These are phyloP conservation scores for Amesomyces nigricolor DNA, from an alignment of 2,329 filamentous ascomycete genomes.

Conservation along the genomic window DNA sequence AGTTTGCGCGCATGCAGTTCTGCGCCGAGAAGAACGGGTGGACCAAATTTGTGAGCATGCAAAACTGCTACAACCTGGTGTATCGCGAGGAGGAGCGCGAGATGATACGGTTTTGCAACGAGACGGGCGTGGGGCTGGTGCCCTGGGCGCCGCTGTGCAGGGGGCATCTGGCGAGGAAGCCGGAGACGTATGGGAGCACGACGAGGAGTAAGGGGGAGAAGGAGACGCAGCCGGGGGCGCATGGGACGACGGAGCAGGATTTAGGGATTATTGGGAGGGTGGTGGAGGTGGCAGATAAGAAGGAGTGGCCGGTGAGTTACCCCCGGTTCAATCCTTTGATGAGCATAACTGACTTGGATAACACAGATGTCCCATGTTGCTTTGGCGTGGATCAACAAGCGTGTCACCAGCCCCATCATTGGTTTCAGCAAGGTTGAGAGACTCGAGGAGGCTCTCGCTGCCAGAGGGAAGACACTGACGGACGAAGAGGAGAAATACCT, in stretches of 20 bases:
- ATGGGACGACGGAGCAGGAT: constrained; percentile 33
- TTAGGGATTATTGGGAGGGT: constrained; percentile 29
- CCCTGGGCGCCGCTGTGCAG: constrained; percentile 38
- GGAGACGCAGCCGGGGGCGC: constrained; percentile 27
- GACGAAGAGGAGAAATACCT: constrained; percentile 56
- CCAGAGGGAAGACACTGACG: constrained; percentile 42
- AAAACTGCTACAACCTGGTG: constrained; percentile 54
- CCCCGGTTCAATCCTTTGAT: not conserved
- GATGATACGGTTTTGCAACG: constrained; percentile 40
- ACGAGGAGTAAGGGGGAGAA: constrained; percentile 31
- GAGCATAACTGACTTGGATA: constrained; percentile 24
- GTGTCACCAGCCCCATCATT: constrained; percentile 53
- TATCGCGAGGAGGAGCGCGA: constrained; percentile 58
- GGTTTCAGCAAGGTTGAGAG: constrained; percentile 54
- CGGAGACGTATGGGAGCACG: constrained; percentile 28
- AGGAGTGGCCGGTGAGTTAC: constrained; percentile 26
- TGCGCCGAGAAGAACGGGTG: constrained; percentile 52
- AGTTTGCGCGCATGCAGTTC: constrained; percentile 51
- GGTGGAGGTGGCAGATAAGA: constrained; percentile 29
- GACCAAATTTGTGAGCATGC: constrained; percentile 58
- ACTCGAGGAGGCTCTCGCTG: constrained; percentile 55
- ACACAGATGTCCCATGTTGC: constrained; percentile 57
- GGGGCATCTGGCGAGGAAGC: constrained; percentile 34
- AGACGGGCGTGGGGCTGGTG: constrained; percentile 37
- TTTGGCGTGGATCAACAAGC: constrained; percentile 55